Conservation (phyloP, 2,329 filamentous ascomycete species). For the Aspergillus caelatus region DNA sequence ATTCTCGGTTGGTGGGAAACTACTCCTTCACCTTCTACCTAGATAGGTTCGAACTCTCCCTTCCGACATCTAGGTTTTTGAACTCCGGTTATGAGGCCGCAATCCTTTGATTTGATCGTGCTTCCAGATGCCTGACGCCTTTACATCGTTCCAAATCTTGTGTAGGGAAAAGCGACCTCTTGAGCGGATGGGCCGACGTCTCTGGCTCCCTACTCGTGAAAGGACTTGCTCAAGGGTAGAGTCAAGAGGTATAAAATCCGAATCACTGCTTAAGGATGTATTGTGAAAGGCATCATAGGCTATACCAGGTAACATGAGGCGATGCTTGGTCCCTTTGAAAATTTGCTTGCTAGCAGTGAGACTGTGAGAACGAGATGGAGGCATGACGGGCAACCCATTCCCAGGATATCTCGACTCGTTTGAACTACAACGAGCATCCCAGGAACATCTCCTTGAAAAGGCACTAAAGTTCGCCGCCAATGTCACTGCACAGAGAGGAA, state of each 20-base stretch:
- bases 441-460: conserved; percentile 26
- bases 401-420: conserved; percentile 21
- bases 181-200: conserved; percentile 13
- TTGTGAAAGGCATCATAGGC: conserved; percentile 22
- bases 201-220: conserved; percentile 15
- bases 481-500: conserved; percentile 38
- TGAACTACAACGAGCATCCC: conserved; percentile 4
- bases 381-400: conserved; percentile 30
- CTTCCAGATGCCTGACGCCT: conserved; percentile 2
- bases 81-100: background rate
- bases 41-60: background rate
- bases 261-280: conserved; percentile 15
- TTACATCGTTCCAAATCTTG: conserved; percentile 16
- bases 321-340: conserved; percentile 11
- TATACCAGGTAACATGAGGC: conserved; percentile 21
- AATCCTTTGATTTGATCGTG: background rate
- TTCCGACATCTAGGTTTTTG: background rate
- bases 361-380: conserved; percentile 31
- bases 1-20: conserved; percentile 8
- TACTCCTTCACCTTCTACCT: conserved; percentile 3
- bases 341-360: conserved; percentile 28
- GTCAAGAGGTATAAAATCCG: conserved; percentile 26
- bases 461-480: conserved; percentile 34
- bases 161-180: conserved; percentile 11
- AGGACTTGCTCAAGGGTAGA: conserved; percentile 24